Base-by-base conservation (phyloP, 257 asterid genomes). In the Mentha longifolia region DNA sequence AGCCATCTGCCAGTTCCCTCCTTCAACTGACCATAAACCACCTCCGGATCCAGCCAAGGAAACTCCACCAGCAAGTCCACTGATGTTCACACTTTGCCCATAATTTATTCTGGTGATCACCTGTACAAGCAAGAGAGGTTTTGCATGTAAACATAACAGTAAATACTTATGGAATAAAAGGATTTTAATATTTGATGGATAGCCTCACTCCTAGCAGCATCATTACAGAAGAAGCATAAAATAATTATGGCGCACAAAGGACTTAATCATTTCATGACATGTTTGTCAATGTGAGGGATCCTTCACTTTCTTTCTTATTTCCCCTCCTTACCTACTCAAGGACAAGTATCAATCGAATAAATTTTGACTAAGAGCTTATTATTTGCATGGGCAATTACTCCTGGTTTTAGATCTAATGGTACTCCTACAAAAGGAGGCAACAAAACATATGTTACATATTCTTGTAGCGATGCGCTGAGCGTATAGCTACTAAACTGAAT, bases 1-100 rank as follows among this genome's bases (percentile, higher is more conserved):
- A 49, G 98, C 99, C 98, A 95, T 84, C 81, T 92, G 97, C 95
- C 96, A 87, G 86, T 95, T 95, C 65, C 99, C 98, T 67, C 91
- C 98, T 84, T 89, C 86, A 59, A 95, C 80, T 9, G 99, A 77
- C 98, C 98, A 95, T 61, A 91, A 80, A 63, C 95, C 96, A 65
- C 95, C 88, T 20, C 90, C 94, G 13, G 92, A 83, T 72, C 99
- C 99, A 54, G 99, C 99, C 85, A 95, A 83, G 17, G 99, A 95
- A 69, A 95, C 99, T 65, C 91, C 90, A 65, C 99, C 99, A 63
- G 98, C 98, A 43, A 95, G 91, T 68, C 97, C 99, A 82, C 97
- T 91, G 41, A 95, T 89, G 79, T 82, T 77, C 74, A 87, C 85
- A 81, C 99, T 89, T 81, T 92, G 99, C 64, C 99, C 99, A 47